Percentiles rank a stretch among this genome's conserved stretches.
Conservation (phyloP, 1,284 basidiomycete species). For the Cutaneotrichosporon sp. region DNA sequence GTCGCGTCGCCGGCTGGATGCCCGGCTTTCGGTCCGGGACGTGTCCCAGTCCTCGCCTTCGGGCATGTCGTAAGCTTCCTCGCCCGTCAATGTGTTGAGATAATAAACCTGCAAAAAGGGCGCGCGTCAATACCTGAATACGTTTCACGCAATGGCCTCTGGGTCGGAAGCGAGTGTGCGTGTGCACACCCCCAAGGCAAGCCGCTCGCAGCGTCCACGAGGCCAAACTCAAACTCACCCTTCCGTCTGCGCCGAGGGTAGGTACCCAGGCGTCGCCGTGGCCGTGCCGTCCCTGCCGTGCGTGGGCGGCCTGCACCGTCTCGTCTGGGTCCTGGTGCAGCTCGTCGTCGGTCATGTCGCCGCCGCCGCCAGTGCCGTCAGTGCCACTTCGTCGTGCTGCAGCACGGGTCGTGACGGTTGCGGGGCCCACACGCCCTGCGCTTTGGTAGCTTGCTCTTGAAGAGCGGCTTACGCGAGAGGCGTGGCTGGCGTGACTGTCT, state of each 20-base stretch:
- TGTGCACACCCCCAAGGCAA: no score
- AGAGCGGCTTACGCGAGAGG: not conserved
- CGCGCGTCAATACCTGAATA: not conserved
- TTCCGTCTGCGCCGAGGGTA: slow-evolving; percentile 44
- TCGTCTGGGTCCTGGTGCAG: slow-evolving; percentile 11
- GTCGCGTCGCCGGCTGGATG: not conserved
- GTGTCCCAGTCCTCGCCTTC: slow-evolving; percentile 54
- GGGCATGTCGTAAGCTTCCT: slow-evolving; percentile 78
- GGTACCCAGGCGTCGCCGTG: slow-evolving; percentile 48
- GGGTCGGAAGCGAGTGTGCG: no score
- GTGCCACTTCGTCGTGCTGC: no score
- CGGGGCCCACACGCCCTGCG: not conserved
- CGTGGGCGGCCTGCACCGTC: slow-evolving; percentile 10
- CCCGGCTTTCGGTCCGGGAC: not conserved
- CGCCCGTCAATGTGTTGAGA: slow-evolving; percentile 83
- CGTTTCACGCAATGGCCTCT: not conserved
- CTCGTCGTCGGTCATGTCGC: not conserved
- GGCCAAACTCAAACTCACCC: slow-evolving; percentile 33
- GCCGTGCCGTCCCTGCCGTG: slow-evolving; percentile 1
- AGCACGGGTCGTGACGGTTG: not conserved
- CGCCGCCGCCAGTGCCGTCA: no score
- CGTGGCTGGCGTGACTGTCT: not conserved
- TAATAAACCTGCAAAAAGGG: slow-evolving; percentile 69
- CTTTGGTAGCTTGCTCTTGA: slow-evolving; percentile 2
- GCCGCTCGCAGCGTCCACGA: no score